Conservation (phyloP, 75 land plant species). For the Chamaecyparis obtusa region DNA sequence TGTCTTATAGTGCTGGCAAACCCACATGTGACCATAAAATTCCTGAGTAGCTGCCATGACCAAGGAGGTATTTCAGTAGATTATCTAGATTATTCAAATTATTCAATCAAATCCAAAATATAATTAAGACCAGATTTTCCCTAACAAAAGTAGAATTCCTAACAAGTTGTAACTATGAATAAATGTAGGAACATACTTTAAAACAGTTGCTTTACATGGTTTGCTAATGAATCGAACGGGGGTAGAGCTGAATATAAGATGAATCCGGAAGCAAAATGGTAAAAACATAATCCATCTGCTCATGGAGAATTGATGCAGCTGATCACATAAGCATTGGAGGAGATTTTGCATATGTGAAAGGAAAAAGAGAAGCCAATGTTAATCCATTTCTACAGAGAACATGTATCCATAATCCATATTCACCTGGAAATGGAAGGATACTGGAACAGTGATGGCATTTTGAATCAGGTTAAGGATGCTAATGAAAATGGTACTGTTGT, state of each 20-base stretch:
- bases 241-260: background rate
- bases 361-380: background rate
- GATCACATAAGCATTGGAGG: background rate
- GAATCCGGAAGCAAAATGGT: background rate
- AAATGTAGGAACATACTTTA: background rate
- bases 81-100: background rate
- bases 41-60: conserved; percentile 8
- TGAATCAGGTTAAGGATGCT: too few relatives aligned
- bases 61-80: background rate
- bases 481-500: too few relatives aligned
- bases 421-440: too few relatives aligned
- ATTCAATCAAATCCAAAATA: background rate
- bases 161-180: background rate
- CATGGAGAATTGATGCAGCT: background rate
- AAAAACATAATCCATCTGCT: background rate
- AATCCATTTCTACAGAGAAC: background rate
- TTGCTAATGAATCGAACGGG: background rate
- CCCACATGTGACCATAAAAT: conserved; percentile 3
- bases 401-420: too few relatives aligned
- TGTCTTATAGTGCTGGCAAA: background rate
- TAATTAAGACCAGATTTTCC: background rate
- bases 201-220: background rate
- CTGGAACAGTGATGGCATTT: too few relatives aligned
- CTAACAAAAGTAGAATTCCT: background rate
- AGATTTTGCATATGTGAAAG: background rate